Conservation (phyloP, 208 protist genomes). For the Giardia muris region DNA sequence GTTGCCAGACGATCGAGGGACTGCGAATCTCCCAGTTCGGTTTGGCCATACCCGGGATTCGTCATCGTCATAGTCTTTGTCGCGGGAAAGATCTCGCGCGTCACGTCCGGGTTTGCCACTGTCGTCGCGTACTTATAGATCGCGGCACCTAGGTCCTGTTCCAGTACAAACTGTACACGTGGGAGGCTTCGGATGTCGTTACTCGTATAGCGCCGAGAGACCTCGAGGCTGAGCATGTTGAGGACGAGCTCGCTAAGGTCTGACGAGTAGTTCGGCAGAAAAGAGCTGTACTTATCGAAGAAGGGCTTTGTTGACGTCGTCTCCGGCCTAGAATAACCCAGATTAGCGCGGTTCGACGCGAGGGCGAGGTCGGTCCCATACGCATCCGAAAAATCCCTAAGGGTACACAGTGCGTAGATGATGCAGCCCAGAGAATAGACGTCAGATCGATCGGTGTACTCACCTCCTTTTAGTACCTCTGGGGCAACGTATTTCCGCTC, state of each 20-base stretch:
- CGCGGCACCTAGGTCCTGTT: not conserved
- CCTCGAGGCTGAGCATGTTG: not conserved
- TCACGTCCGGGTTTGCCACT: not conserved
- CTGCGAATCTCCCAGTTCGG: too few relatives aligned
- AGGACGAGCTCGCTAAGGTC: not conserved
- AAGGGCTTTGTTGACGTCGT: not conserved
- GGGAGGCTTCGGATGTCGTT: not conserved
- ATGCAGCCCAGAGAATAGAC: slow-evolving; percentile 22
- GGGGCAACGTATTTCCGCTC: slow-evolving; percentile 45
- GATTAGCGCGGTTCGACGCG: not conserved
- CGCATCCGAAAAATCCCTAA: slow-evolving; percentile 24
- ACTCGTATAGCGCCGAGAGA: not conserved
- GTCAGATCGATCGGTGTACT: slow-evolving; percentile 59
- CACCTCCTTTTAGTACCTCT: slow-evolving; percentile 65
- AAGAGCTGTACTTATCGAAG: not conserved
- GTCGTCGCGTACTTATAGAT: not conserved
- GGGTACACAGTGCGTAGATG: slow-evolving; percentile 46
- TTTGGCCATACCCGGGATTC: too few relatives aligned
- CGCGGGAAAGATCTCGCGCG: not conserved
- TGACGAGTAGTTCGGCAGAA: not conserved
- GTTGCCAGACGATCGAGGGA: too few relatives aligned
- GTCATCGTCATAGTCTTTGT: too few relatives aligned
- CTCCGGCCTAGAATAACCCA: too few relatives aligned
- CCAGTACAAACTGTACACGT: not conserved
- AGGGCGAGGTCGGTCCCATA: not conserved